Conservation (phyloP, 371 early-diverging fungal genomes). For the Saksenaea vasiformis region DNA sequence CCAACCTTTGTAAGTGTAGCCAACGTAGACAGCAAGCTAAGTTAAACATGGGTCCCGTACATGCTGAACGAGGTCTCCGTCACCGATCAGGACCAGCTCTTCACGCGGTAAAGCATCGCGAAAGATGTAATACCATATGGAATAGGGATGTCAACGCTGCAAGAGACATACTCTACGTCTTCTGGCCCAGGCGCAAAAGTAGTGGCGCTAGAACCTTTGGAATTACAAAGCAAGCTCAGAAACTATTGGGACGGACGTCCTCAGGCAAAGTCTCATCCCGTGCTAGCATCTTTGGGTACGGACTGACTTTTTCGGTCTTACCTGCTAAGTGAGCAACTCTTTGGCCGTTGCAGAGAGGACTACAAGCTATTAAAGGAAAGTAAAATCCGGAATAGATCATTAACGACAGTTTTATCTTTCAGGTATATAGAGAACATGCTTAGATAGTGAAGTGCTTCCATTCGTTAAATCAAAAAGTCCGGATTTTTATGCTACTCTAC, state of each 20-base stretch:
- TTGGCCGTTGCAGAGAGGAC: not conserved
- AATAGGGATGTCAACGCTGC: not conserved
- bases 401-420: too few species aligned
- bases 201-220: not conserved
- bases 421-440: too few species aligned
- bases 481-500: too few species aligned
- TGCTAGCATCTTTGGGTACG: too few species aligned
- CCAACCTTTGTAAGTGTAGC: not conserved
- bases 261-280: not conserved
- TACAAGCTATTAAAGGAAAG: too few species aligned
- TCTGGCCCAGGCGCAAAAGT: not conserved
- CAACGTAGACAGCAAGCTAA: not conserved
- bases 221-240: not conserved
- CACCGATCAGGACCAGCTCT: not conserved
- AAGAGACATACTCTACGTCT: too few species aligned
- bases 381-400: too few species aligned
- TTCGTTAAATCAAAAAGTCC: too few species aligned
- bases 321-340: too few species aligned
- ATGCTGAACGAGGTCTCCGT: not conserved
- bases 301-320: too few species aligned
- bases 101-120: not conserved
- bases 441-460: too few species aligned
- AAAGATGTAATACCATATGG: not conserved
- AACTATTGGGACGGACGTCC: not conserved
- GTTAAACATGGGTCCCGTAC: not conserved